Evolutionary conservation across 495 filamentous ascomycete species (phyloP), one percentile per base, ranked within the genome.

Genomic region (Daldinia loculata): DNA sequence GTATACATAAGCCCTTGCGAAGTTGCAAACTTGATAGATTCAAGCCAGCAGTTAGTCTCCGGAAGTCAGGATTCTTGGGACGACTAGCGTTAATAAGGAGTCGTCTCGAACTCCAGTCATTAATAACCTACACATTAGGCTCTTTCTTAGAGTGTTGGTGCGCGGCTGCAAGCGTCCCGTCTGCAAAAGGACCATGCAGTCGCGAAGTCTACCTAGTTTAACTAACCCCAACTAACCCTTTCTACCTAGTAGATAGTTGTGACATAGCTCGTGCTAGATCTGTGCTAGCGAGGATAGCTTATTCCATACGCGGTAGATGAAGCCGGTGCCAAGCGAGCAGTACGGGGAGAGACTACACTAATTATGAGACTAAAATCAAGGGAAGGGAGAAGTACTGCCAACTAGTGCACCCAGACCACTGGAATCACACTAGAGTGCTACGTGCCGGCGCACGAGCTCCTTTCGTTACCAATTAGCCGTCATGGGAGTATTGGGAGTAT

Each of bases 131-230:
- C 26, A 62, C 39, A 66, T 62, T 66, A 69, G 61, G 61, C 59
- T 64, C 50, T 57, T 67, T 69, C 36, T 48, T 27, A 38, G 43
- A 24, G 60, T 55, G 36, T 65, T 73, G 63, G 70, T 69, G 66
- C 52, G 61, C 70, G 70, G 70, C 61, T 69, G 17, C 53, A 63
- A 39, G 61, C 62, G 66, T 66, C 61, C 58, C 66, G 66, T 32
- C 70, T 66, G 70, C 70, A 73, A 73, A 73, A 73, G 70, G 66
- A 69, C 70, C 70, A 73, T 73, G 70, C 70, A 72, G 70, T 66
- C 61, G 39, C 56, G 41, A 56, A 32, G 17, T 24, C 19, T 60
- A 29, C 27, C 27, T 29, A 29, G 27, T 0, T 0, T 29, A 36
- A 34, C 32, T 34, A 34, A 36, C 32, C 32, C 9, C 7, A 6